These are phyloP conservation scores for Mortierella sp. DNA, from an alignment of 371 early-diverging fungal genomes.

Conservation along the genomic window DNA sequence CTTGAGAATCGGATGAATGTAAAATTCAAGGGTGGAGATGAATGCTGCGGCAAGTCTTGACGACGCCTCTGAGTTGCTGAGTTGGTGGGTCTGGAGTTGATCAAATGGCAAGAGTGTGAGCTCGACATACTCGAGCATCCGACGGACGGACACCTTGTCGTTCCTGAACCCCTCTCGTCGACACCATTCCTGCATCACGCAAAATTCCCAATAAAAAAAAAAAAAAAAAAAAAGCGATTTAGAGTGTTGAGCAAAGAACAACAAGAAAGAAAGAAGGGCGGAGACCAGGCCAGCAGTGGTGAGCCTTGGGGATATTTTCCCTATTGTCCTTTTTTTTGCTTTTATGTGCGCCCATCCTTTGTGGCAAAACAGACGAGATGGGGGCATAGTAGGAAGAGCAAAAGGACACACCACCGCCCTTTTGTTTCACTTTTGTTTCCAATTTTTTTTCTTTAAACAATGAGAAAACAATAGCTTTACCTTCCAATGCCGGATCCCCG, in stretches of 20 bases:
- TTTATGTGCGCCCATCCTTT: too few species aligned
- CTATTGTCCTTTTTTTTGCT: too few species aligned
- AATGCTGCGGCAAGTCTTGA: background rate
- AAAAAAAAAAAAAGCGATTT: background rate
- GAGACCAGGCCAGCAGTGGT: too few species aligned
- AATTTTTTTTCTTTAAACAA: too few species aligned
- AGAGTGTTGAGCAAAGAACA: background rate
- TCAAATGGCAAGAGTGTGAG: background rate
- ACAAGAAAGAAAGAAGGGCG: background rate
- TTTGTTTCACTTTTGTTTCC: too few species aligned
- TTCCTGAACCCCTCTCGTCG: background rate
- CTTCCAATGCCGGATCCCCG: background rate
- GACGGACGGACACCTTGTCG: background rate
- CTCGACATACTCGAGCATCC: background rate
- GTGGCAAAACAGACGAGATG: too few species aligned
- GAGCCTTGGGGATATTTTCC: background rate
- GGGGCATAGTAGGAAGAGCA: too few species aligned
- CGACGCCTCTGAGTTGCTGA: background rate
- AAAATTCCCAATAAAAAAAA: background rate
- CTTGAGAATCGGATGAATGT: background rate
- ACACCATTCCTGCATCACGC: background rate
- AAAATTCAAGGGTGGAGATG: background rate
- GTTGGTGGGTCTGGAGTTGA: background rate
- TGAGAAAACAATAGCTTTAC: background rate
- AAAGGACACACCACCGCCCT: too few species aligned